A percentile compares a stretch with the other conserved stretches of the same genome.
Evolutionary conservation across 2,329 filamentous ascomycete genomes (phyloP).

Genomic region (Colletotrichum gloeosporioides): DNA sequence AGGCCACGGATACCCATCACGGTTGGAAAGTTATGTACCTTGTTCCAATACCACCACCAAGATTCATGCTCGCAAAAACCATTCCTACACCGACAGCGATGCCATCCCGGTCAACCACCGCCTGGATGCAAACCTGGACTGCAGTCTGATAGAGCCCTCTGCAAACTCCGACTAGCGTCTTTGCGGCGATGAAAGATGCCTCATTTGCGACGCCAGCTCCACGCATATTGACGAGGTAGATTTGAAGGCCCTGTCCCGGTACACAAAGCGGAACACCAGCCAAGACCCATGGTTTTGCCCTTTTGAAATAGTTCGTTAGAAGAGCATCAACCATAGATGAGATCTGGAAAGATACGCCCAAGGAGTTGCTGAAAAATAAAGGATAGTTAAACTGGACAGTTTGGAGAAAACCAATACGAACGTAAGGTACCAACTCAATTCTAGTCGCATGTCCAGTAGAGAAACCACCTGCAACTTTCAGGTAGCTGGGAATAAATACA

Average conservation of each 20-base stretch:
- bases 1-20: background rate
- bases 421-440: background rate
- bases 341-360: background rate
- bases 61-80: background rate
- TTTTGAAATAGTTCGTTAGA: background rate
- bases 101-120: background rate
- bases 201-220: background rate
- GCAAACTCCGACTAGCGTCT: background rate
- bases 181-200: background rate
- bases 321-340: background rate
- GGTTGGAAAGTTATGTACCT: background rate
- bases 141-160: background rate
- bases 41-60: background rate
- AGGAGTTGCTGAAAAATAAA: background rate
- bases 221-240: background rate
- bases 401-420: background rate
- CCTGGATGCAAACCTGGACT: background rate
- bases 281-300: background rate
- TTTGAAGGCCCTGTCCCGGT: background rate
- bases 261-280: background rate
- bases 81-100: background rate
- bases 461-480: background rate
- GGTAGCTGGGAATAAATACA: background rate
- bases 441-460: background rate
- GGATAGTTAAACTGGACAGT: background rate